Conservation (phyloP, 139 green algal species). For the Chlorella sp. region DNA sequence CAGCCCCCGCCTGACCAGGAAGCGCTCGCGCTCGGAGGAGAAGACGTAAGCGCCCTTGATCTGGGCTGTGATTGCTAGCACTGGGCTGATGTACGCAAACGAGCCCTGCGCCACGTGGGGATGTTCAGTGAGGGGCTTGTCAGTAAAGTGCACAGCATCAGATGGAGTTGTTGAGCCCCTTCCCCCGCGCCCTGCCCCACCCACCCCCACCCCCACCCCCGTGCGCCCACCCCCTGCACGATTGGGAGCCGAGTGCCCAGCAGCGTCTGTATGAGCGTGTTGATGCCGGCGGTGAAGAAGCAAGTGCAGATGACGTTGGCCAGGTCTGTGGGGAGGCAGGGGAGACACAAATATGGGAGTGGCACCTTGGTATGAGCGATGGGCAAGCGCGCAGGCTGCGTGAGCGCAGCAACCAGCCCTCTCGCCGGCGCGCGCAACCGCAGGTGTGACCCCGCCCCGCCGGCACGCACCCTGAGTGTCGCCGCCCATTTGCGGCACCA, state of each 20-base stretch:
- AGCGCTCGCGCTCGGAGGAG: constrained; percentile 56
- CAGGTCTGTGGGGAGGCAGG: constrained; percentile 7
- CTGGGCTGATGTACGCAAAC: constrained; percentile 67
- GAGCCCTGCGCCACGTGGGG: too few relatives aligned
- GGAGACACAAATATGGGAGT: neutral
- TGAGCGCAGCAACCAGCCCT: neutral
- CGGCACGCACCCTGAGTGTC: constrained; percentile 1
- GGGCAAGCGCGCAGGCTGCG: neutral
- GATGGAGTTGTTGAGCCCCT: neutral
- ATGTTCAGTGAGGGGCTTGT: too few relatives aligned
- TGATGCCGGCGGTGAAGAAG: constrained; percentile 66
- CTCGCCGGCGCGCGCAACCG: neutral
- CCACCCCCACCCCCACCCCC: neutral
- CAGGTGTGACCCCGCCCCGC: neutral
- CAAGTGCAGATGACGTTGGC: constrained; percentile 49
- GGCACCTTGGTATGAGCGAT: neutral
- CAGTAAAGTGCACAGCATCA: too few relatives aligned
- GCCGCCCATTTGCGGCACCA: constrained; percentile 64
- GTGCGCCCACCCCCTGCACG: constrained; percentile 36
- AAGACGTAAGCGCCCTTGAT: constrained; percentile 24
- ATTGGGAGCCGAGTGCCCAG: constrained; percentile 67
- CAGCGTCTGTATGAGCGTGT: constrained; percentile 70
- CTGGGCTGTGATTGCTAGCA: constrained; percentile 53
- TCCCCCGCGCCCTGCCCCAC: neutral
- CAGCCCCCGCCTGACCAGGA: constrained; percentile 30